Percentiles rank a stretch among this genome's conserved stretches.
Evolutionary conservation across 2,329 filamentous ascomycete species (phyloP).

Genomic region (Monosporascus ibericus): DNA sequence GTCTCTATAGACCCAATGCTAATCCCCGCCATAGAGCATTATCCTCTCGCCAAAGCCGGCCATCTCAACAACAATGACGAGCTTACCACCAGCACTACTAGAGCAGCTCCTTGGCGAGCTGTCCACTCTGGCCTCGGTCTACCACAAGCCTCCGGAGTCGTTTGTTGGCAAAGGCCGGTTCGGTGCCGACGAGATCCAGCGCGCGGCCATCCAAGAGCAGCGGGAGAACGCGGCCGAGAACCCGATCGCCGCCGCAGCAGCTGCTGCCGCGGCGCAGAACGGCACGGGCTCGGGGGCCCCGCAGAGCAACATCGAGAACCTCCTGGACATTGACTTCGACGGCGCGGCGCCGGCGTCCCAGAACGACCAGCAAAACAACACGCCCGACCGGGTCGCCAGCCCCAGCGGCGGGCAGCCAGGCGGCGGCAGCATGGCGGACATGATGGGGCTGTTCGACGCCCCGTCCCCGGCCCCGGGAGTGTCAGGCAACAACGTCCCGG

Average conservation of each 20-base stretch:
- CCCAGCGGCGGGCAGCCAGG: slow-evolving; percentile 39
- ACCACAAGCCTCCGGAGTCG: slow-evolving; percentile 97
- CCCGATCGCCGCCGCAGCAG: slow-evolving; percentile 81
- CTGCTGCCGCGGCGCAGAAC: slow-evolving; percentile 55
- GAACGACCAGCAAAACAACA: slow-evolving; percentile 61
- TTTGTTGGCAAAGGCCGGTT: slow-evolving; percentile 94
- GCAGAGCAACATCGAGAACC: slow-evolving; percentile 83
- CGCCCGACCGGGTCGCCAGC: slow-evolving; percentile 63
- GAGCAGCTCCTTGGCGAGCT: slow-evolving; percentile 88
- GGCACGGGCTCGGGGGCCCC: slow-evolving; percentile 31
- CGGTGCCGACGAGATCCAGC: slow-evolving; percentile 89
- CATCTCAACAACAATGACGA: slow-evolving; percentile 90
- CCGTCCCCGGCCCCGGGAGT: slow-evolving; percentile 51
- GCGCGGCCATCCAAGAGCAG: slow-evolving; percentile 94
- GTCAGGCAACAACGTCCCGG: slow-evolving; percentile 37
- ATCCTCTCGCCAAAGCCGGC: slow-evolving; percentile 91
- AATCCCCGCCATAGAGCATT: slow-evolving; percentile 54
- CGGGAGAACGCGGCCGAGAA: slow-evolving; percentile 88
- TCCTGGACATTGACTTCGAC: slow-evolving; percentile 94
- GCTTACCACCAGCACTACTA: slow-evolving; percentile 73
- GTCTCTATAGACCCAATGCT: slow-evolving; percentile 10
- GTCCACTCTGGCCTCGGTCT: slow-evolving; percentile 92
- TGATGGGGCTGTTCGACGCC: slow-evolving; percentile 66
- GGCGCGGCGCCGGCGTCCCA: slow-evolving; percentile 86
- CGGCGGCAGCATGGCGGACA: slow-evolving; percentile 50